Conservation (phyloP, 2,329 filamentous ascomycete genomes). For the Penicillium sp. region DNA sequence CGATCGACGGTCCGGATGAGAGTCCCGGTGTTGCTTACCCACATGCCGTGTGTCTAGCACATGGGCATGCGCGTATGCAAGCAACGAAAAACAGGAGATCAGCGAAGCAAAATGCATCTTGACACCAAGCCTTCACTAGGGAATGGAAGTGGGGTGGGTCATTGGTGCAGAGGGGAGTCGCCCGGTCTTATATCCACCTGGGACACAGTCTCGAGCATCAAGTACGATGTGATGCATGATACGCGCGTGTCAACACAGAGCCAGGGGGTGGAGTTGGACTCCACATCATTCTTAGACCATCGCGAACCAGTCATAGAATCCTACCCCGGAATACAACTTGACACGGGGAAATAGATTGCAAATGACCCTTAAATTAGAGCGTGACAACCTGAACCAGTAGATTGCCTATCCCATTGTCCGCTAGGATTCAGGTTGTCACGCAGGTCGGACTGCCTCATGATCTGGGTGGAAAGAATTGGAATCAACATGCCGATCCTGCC, state of each 20-base stretch:
- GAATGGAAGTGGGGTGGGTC: neutral
- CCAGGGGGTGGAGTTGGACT: constrained; percentile 1
- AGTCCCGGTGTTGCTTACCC: neutral
- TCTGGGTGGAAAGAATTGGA: constrained; percentile 13
- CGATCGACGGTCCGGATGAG: neutral
- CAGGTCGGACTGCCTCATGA: constrained; percentile 19
- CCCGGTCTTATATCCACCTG: constrained; percentile 12
- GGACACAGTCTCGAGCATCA: neutral
- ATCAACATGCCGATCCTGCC: constrained; percentile 22
- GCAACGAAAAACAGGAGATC: constrained; percentile 12
- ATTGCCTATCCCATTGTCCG: constrained; percentile 2
- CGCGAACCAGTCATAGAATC: constrained; percentile 4
- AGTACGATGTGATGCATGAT: constrained; percentile 7
- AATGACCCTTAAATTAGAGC: constrained; percentile 12
- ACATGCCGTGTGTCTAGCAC: constrained; percentile 13
- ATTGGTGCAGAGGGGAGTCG: constrained; percentile 2
- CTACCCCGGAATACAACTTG: constrained; percentile 21
- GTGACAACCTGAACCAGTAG: constrained; percentile 3
- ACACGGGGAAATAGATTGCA: constrained; percentile 17
- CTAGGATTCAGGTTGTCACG: constrained; percentile 12
- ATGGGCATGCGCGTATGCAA: constrained; percentile 18
- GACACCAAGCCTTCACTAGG: constrained; percentile 1
- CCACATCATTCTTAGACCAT: neutral
- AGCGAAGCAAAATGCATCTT: constrained; percentile 19
- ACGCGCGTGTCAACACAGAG: constrained; percentile 12